phyloP scores from a whole-genome alignment of 148 eudicot genomes.

The Beta vulgaris region DNA sequence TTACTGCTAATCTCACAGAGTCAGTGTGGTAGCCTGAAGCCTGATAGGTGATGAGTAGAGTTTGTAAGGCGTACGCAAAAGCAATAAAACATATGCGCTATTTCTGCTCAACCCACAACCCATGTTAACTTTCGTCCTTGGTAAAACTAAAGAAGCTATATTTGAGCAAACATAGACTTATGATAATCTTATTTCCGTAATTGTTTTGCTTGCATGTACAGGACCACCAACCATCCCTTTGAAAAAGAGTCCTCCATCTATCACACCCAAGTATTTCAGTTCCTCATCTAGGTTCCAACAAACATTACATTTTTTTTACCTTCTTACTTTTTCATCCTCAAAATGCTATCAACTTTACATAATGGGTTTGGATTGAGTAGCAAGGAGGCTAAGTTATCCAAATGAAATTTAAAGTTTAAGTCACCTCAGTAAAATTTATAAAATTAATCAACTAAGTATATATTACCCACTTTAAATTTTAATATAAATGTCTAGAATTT shows the following conservation, averaged over 20 bases:
- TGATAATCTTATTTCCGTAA: not conserved
- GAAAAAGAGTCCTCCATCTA: not conserved
- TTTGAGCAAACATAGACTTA: not conserved
- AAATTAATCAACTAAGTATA: too few relatives aligned
- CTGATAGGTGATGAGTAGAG: not conserved
- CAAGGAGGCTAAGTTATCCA: too few relatives aligned
- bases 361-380: not conserved
- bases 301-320: not conserved
- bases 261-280: not conserved
- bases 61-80: not conserved
- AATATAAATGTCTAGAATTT: too few relatives aligned
- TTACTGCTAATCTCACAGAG: too few relatives aligned
- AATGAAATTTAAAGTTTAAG: too few relatives aligned
- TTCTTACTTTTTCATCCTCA: not conserved
- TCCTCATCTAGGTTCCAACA: not conserved
- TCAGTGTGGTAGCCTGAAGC: too few relatives aligned
- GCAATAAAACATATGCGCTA: not conserved
- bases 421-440: too few relatives aligned
- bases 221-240: slow-evolving; percentile 1
- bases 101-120: not conserved
- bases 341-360: not conserved
- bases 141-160: not conserved
- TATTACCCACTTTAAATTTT: too few relatives aligned
- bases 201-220: not conserved
- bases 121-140: slow-evolving; percentile 6